These are phyloP conservation scores for Gracilaria domingensis DNA, from an alignment of 23 red algal genomes.

Conservation along the genomic window DNA sequence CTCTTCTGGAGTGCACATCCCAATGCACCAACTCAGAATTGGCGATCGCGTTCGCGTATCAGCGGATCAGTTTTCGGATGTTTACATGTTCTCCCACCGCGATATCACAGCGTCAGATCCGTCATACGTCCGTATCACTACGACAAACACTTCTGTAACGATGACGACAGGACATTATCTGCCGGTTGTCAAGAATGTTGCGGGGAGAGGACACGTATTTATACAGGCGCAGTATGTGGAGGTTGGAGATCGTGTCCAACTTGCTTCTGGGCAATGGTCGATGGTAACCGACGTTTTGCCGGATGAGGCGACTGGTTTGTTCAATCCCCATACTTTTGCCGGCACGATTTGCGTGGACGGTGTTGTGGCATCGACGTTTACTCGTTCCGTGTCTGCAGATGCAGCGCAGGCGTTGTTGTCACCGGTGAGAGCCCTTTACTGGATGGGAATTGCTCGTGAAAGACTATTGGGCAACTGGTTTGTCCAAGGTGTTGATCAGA, in stretches of 20 bases:
- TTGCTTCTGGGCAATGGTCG: slow-evolving; percentile 14
- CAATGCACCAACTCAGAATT: slow-evolving; percentile 64
- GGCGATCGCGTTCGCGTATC: slow-evolving; percentile 71
- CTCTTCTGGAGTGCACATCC: slow-evolving; percentile 29
- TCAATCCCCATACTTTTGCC: slow-evolving; percentile 49
- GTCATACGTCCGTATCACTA: slow-evolving; percentile 12
- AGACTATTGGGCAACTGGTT: slow-evolving; percentile 13
- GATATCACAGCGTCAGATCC: slow-evolving; percentile 11
- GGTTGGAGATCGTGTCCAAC: slow-evolving; percentile 15
- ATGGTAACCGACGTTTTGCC: neutral
- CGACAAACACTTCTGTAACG: slow-evolving; percentile 6
- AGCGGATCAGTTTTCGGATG: slow-evolving; percentile 40
- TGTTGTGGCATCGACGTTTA: slow-evolving; percentile 48
- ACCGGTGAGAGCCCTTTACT: slow-evolving; percentile 46
- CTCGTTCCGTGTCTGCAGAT: slow-evolving; percentile 22
- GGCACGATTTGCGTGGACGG: slow-evolving; percentile 44
- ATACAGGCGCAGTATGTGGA: slow-evolving; percentile 5
- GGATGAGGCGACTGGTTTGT: slow-evolving; percentile 23
- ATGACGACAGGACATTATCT: slow-evolving; percentile 33
- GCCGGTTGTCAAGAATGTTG: slow-evolving; percentile 5
- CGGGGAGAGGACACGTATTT: neutral
- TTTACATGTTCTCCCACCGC: slow-evolving; percentile 78
- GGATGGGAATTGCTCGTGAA: slow-evolving; percentile 13
- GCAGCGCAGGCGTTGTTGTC: slow-evolving; percentile 38
- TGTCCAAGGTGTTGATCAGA: slow-evolving; percentile 10